Percentiles rank a stretch among this genome's conserved stretches.
Evolutionary conservation across 83 land plant species (phyloP).

Genomic region (Larix sibirica): DNA sequence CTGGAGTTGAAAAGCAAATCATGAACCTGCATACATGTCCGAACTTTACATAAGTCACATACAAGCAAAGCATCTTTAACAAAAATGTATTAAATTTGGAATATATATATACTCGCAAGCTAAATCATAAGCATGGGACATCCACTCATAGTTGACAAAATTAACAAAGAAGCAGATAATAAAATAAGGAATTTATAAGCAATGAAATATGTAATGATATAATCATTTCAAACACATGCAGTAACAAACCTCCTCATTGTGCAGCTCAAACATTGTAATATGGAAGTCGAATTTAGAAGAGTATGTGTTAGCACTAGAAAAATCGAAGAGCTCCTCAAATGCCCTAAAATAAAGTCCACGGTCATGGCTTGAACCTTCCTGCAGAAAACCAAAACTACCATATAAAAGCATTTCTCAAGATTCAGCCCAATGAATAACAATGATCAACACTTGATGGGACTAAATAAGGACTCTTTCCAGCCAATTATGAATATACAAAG

Average conservation of each 20-base stretch:
- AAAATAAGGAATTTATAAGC: neutral
- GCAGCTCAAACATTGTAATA: slow-evolving; percentile 84
- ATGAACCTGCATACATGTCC: slow-evolving; percentile 45
- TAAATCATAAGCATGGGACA: neutral
- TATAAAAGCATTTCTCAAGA: neutral
- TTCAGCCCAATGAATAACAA: neutral
- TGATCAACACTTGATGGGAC: neutral
- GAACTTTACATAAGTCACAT: neutral
- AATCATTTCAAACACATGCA: neutral
- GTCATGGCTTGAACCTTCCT: slow-evolving; percentile 94
- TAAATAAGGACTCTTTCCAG: neutral
- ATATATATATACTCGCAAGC: neutral
- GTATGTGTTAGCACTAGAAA: slow-evolving; percentile 75
- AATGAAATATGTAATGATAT: neutral
- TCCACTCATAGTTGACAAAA: neutral
- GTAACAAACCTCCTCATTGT: slow-evolving; percentile 82
- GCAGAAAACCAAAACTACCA: slow-evolving; percentile 19
- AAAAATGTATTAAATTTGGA: neutral
- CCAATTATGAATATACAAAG: neutral
- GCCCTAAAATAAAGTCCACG: slow-evolving; percentile 85
- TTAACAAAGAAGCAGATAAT: neutral
- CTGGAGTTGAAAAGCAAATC: slow-evolving; percentile 65
- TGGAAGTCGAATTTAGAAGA: slow-evolving; percentile 60
- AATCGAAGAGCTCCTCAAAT: slow-evolving; percentile 94
- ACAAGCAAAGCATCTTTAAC: neutral